phyloP scores from a whole-genome alignment of 495 filamentous ascomycete species.

The Neurospora cerealis region DNA sequence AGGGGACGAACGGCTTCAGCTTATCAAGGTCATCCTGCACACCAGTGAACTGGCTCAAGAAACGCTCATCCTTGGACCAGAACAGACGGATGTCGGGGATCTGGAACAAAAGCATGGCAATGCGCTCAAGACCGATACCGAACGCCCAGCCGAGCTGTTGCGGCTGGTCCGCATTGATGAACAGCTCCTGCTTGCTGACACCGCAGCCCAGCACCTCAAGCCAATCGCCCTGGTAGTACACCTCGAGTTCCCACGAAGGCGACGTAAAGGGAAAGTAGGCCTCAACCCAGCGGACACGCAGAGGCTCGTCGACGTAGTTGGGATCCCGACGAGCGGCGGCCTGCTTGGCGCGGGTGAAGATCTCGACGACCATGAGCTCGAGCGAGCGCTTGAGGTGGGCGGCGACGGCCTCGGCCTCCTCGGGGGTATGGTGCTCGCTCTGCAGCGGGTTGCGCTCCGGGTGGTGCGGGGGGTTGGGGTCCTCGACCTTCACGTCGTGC shows the following conservation, averaged over 20 bases:
- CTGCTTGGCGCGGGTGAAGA: constrained; percentile 69
- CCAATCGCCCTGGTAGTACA: constrained; percentile 92
- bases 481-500: constrained; percentile 67
- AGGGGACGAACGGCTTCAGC: constrained; percentile 66
- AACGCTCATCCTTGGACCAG: constrained; percentile 79
- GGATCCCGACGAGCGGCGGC: constrained; percentile 47
- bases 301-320: constrained; percentile 47
- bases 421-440: constrained; percentile 51
- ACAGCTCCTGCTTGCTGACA: constrained; percentile 72
- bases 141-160: constrained; percentile 88
- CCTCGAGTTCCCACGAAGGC: constrained; percentile 91
- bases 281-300: constrained; percentile 88
- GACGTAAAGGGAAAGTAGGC: constrained; percentile 95
- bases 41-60: constrained; percentile 66
- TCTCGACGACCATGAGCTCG: constrained; percentile 78
- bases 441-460: constrained; percentile 79
- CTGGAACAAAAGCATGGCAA: constrained; percentile 92
- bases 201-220: constrained; percentile 90
- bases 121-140: constrained; percentile 82
- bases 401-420: constrained; percentile 73
- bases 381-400: constrained; percentile 84
- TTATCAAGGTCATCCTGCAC: constrained; percentile 35
- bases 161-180: constrained; percentile 65
- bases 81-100: constrained; percentile 97
- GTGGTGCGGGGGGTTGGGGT: constrained; percentile 73